A percentile compares a stretch with the other conserved stretches of the same genome.
phyloP scores from a whole-genome alignment of 1,139 yeast species.

The Kluyveromyces marxianus region DNA sequence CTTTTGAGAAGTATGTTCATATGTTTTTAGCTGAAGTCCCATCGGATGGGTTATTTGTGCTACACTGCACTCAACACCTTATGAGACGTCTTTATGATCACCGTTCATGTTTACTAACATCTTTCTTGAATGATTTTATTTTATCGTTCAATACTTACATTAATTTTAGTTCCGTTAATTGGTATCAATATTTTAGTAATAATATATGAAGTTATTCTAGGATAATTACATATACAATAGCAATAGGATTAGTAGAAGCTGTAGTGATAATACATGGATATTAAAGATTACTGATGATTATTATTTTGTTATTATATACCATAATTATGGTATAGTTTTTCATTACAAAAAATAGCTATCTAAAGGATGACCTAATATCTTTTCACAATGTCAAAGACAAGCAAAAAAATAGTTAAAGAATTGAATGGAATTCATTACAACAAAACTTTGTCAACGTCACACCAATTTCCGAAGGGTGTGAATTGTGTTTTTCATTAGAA shows the following conservation, averaged over 20 bases:
- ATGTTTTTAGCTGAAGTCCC: background rate
- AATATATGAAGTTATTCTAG: slow-evolving; percentile 65
- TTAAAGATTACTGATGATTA: too few species aligned
- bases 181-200: slow-evolving; percentile 60
- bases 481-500: background rate
- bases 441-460: too few species aligned
- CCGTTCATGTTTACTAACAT: slow-evolving; percentile 13
- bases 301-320: too few species aligned
- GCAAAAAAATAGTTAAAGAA: too few species aligned
- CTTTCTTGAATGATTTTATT: background rate
- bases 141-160: background rate
- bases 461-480: too few species aligned
- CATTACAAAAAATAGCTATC: too few species aligned
- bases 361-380: too few species aligned
- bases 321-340: too few species aligned
- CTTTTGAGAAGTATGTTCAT: slow-evolving; percentile 50
- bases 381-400: too few species aligned
- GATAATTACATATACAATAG: slow-evolving; percentile 33
- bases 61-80: too few species aligned
- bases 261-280: background rate
- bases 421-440: too few species aligned
- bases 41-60: too few species aligned
- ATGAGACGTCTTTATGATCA: background rate
- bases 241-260: background rate
- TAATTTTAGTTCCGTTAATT: slow-evolving; percentile 51